A percentile compares a stretch with the other conserved stretches of the same genome.
Evolutionary conservation across 2,329 filamentous ascomycete genomes (phyloP).

Genomic region (Colletotrichum tofieldiae): DNA sequence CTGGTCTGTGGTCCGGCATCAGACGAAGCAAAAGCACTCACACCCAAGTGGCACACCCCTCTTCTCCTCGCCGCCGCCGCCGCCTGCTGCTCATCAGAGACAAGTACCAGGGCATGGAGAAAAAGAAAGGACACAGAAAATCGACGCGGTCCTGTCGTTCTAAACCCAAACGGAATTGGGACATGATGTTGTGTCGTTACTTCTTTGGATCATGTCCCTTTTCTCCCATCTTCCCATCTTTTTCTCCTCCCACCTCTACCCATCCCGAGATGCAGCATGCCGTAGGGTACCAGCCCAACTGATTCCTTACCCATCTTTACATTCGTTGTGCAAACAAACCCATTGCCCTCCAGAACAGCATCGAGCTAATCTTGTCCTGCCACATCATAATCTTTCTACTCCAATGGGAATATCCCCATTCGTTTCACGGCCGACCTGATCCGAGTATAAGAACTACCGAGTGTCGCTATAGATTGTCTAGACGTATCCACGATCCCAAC

Average conservation of each 20-base stretch:
- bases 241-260: conserved; percentile 36
- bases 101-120: conserved; percentile 44
- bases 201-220: conserved; percentile 43
- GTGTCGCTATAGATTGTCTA: conserved; percentile 23
- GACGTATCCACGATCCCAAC: conserved; percentile 23
- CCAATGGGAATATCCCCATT: conserved; percentile 40
- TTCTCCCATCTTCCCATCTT: conserved; percentile 38
- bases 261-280: conserved; percentile 44
- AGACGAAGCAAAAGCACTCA: conserved; percentile 43
- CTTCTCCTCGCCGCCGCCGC: conserved; percentile 26
- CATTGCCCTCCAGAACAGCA: conserved; percentile 33
- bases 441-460: conserved; percentile 42
- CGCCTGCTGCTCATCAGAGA: conserved; percentile 42
- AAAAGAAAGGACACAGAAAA: conserved; percentile 44
- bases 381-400: conserved; percentile 42
- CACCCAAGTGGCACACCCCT: conserved; percentile 45
- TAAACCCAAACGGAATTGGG: conserved; percentile 42
- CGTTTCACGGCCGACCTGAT: conserved; percentile 32
- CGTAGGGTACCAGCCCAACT: conserved; percentile 44
- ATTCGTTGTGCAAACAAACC: conserved; percentile 40
- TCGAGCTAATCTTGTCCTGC: conserved; percentile 43
- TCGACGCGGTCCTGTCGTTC: conserved; percentile 38
- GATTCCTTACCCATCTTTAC: conserved; percentile 39
- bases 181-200: conserved; percentile 42
- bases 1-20: conserved; percentile 39